phyloP scores from a whole-genome alignment of 1,284 basidiomycete genomes.

The Phlebopus sp. region DNA sequence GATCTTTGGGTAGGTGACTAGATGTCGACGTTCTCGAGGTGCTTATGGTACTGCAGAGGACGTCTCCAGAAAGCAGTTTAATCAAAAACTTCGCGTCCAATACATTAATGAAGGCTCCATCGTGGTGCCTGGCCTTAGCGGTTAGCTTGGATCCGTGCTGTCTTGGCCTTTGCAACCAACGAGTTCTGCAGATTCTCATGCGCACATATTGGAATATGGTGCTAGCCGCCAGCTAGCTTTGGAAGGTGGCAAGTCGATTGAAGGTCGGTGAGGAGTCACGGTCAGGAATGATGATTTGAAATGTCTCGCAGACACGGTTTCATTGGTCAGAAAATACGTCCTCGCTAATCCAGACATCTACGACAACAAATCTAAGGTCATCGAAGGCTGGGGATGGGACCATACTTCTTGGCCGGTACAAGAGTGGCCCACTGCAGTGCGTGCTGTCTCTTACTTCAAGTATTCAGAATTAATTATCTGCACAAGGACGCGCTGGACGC shows the following conservation, averaged over 20 bases:
- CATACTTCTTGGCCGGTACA: conserved; percentile 74
- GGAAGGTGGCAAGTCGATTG: conserved; percentile 57
- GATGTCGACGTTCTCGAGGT: background rate
- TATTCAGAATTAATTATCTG: conserved; percentile 2
- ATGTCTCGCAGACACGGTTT: conserved; percentile 53
- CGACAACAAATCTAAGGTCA: conserved; percentile 56
- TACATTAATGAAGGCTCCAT: conserved; percentile 54
- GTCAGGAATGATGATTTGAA: background rate
- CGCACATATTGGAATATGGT: conserved; percentile 76
- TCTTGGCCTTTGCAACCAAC: background rate
- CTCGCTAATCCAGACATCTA: conserved; percentile 52
- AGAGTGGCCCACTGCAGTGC: conserved; percentile 74
- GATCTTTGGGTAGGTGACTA: conserved; percentile 50
- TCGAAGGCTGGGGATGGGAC: conserved; percentile 90
- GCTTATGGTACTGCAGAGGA: conserved; percentile 36
- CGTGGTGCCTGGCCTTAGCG: conserved; percentile 66
- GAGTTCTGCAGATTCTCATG: conserved; percentile 69
- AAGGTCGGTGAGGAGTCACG: conserved; percentile 38
- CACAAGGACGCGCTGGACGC: conserved; percentile 62
- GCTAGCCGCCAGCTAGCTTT: conserved; percentile 63
- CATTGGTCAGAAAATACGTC: conserved; percentile 65
- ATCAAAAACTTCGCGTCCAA: conserved; percentile 38
- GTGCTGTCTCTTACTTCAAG: background rate
- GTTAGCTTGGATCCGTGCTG: conserved; percentile 36
- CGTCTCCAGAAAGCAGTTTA: conserved; percentile 30